A percentile compares a stretch with the other conserved stretches of the same genome.
Conservation (phyloP, 23 red algal genomes). For the Gracilaria caudata region DNA sequence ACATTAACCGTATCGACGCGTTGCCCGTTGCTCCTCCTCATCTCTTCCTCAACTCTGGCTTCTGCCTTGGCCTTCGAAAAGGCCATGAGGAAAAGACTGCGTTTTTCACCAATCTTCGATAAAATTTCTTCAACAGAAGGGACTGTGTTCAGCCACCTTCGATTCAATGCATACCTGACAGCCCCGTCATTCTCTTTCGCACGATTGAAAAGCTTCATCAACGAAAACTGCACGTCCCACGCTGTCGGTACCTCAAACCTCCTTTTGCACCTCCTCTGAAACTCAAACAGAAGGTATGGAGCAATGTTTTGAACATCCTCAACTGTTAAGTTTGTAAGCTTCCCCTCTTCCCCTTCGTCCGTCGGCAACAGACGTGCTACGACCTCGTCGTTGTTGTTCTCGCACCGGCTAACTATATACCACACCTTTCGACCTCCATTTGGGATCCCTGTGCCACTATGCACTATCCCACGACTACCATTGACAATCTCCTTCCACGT, state of each 20-base stretch:
- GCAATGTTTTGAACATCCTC: background rate
- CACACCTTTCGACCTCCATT: constrained; percentile 30
- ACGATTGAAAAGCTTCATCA: constrained; percentile 26
- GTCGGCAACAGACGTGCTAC: background rate
- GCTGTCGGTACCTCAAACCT: background rate
- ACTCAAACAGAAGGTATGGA: constrained; percentile 14
- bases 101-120: background rate
- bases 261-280: constrained; percentile 8
- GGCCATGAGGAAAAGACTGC: background rate
- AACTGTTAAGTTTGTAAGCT: background rate
- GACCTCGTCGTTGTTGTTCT: background rate
- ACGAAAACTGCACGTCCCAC: constrained; percentile 8
- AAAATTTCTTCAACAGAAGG: background rate
- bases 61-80: constrained; percentile 10
- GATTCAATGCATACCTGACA: background rate
- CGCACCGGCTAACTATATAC: background rate
- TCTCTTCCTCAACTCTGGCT: constrained; percentile 26
- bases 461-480: background rate
- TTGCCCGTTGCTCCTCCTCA: background rate
- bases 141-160: background rate
- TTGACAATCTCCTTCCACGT: constrained; percentile 16
- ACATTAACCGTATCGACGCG: background rate
- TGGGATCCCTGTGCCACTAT: constrained; percentile 22
- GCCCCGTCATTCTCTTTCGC: constrained; percentile 24
- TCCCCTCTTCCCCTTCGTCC: constrained; percentile 23